Evolutionary conservation across 78 protist species (phyloP).

Genomic region (Chrysochromulina parva): DNA sequence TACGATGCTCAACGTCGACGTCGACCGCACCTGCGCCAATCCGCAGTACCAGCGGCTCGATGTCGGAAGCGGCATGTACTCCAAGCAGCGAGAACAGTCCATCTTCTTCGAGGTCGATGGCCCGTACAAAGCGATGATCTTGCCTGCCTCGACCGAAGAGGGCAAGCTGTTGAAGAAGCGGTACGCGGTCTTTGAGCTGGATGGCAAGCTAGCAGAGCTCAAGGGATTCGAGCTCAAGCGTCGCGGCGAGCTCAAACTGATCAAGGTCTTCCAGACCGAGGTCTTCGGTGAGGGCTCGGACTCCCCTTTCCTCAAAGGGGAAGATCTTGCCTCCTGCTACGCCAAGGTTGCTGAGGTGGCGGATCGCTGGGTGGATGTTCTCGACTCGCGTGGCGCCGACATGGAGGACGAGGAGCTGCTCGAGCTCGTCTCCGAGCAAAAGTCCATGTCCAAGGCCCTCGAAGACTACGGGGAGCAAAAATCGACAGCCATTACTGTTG

Average conservation of each 20-base stretch:
- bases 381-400: conserved; percentile 69
- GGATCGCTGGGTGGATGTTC: conserved; percentile 87
- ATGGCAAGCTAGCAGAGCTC: conserved; percentile 93
- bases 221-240: conserved; percentile 99
- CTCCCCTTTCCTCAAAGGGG: conserved; percentile 64
- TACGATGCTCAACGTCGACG: conserved; percentile 88
- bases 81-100: conserved; percentile 79
- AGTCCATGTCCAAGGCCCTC: conserved; percentile 82
- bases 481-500: conserved; percentile 75
- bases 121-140: conserved; percentile 97
- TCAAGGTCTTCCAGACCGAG: conserved; percentile 94
- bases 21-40: conserved; percentile 81
- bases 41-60: conserved; percentile 90
- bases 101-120: conserved; percentile 99
- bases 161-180: conserved; percentile 83
- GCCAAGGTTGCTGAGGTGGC: conserved; percentile 83
- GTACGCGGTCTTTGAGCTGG: conserved; percentile 95
- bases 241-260: conserved; percentile 96
- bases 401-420: conserved; percentile 84
- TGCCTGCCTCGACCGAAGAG: conserved; percentile 96
- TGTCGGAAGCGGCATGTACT: conserved; percentile 33
- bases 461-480: conserved; percentile 82
- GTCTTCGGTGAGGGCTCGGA: conserved; percentile 59
- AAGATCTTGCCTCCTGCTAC: conserved; percentile 84
- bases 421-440: conserved; percentile 82